A percentile compares a stretch with the other conserved stretches of the same genome.
phyloP scores from a whole-genome alignment of 192 early-diverging fungal species.

The Coemansia sp. region DNA sequence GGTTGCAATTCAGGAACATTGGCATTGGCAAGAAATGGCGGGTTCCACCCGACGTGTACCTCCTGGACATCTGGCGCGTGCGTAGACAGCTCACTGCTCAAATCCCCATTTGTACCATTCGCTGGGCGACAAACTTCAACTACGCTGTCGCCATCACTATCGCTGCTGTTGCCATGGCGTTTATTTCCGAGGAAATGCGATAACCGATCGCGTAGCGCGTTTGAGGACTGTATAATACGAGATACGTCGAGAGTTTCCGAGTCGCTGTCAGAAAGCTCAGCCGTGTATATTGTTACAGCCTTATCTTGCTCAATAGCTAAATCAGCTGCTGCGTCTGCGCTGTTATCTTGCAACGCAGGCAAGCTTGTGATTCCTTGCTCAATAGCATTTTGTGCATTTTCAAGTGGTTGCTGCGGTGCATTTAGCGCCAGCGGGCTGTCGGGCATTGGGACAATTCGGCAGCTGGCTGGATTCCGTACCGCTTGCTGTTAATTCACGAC shows the following conservation, averaged over 20 bases:
- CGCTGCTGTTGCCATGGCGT: background rate
- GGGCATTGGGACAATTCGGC: background rate
- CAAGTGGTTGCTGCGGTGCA: background rate
- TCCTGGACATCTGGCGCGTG: background rate
- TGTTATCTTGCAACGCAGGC: too few species aligned
- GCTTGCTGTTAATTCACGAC: background rate
- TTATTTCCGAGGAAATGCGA: background rate
- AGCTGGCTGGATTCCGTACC: background rate
- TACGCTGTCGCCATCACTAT: background rate
- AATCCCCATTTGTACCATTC: background rate
- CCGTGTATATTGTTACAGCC: background rate
- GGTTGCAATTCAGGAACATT: background rate
- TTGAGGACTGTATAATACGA: conserved; percentile 23
- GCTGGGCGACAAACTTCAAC: background rate
- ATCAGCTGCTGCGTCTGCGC: background rate
- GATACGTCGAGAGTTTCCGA: conserved; percentile 21
- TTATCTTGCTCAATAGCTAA: background rate
- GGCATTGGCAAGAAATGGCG: background rate
- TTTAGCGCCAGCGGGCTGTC: background rate
- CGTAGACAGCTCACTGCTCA: background rate
- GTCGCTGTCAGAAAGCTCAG: conserved; percentile 13
- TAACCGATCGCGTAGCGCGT: conserved; percentile 14
- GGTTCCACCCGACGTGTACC: conserved; percentile 3
- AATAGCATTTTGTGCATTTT: background rate
- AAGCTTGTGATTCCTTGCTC: too few species aligned